Evolutionary conservation across 176 grass and related monocot species (phyloP).

Genomic region (Elaeis guineensis): DNA sequence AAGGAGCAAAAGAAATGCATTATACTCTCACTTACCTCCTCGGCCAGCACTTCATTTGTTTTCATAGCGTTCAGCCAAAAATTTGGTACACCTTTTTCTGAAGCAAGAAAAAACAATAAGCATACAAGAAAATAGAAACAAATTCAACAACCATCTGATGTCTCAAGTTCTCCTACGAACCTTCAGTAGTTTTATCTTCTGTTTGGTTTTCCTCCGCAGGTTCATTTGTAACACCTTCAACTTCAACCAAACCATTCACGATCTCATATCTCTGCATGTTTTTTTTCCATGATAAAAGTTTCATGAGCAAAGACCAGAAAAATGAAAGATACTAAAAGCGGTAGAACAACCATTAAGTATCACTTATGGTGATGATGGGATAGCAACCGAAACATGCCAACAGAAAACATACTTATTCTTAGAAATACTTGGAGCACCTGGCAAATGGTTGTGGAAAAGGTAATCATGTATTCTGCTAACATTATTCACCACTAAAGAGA

Average conservation of each 20-base stretch:
- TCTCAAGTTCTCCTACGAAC: not conserved
- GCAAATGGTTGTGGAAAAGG: too few relatives aligned
- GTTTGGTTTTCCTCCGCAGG: not conserved
- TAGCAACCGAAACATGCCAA: not conserved
- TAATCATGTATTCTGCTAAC: too few relatives aligned
- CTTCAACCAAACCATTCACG: conserved; percentile 11
- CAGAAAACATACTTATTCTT: not conserved
- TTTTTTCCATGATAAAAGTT: not conserved
- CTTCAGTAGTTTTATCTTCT: not conserved
- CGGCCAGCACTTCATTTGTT: conserved; percentile 4
- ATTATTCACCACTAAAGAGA: too few relatives aligned
- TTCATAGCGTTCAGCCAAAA: conserved; percentile 17
- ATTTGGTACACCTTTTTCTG: conserved; percentile 11
- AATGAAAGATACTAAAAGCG: not conserved
- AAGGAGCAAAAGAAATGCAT: not conserved
- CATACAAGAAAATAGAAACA: not conserved
- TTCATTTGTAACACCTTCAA: conserved; percentile 9
- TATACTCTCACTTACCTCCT: conserved; percentile 2
- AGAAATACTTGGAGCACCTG: too few relatives aligned
- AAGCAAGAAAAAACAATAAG: not conserved
- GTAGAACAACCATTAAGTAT: not conserved
- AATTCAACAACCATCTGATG: not conserved
- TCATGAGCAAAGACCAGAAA: not conserved
- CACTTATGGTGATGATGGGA: too few relatives aligned
- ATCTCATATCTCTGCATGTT: conserved; percentile 11